Percentiles rank a stretch among this genome's conserved stretches.
These are phyloP conservation scores for Plasmodium berghei DNA, from an alignment of 169 alveolate species.

Conservation along the genomic window DNA sequence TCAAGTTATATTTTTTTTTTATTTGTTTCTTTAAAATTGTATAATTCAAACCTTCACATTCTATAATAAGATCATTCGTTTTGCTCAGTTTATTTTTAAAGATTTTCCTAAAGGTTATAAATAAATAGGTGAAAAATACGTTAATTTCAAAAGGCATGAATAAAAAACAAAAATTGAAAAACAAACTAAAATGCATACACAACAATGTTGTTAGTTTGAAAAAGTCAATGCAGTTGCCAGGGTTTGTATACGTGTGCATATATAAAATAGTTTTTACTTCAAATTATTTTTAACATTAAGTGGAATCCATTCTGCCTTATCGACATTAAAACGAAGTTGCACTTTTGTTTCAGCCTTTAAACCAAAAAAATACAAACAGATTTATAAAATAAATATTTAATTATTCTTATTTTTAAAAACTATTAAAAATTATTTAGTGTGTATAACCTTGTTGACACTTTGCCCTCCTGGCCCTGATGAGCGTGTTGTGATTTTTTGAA, in stretches of 20 bases:
- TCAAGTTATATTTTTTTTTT: too few species aligned
- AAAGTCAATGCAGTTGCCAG: not conserved
- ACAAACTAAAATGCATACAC: not conserved
- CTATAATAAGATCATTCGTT: constrained; percentile 50
- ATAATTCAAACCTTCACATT: constrained; percentile 38
- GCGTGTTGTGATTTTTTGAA: constrained; percentile 69
- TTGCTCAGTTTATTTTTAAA: constrained; percentile 42
- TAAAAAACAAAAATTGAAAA: not conserved
- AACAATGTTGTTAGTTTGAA: not conserved
- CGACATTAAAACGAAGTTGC: constrained; percentile 83
- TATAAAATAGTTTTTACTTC: constrained; percentile 50
- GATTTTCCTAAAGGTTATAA: constrained; percentile 18
- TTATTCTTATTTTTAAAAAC: not conserved
- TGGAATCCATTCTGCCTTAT: constrained; percentile 81
- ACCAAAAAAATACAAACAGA: not conserved
- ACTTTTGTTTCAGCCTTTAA: constrained; percentile 86
- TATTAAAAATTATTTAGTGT: too few species aligned
- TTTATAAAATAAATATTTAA: not conserved
- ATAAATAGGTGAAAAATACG: not conserved
- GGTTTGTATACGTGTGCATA: too few species aligned
- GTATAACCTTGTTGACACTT: constrained; percentile 85
- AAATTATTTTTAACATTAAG: constrained; percentile 79
- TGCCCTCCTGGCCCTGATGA: constrained; percentile 90
- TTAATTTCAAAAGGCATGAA: not conserved
- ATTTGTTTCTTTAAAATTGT: not conserved